Evolutionary conservation across 768 basidiomycete species (phyloP).

Genomic region (Asterophora lycoperdoides): DNA sequence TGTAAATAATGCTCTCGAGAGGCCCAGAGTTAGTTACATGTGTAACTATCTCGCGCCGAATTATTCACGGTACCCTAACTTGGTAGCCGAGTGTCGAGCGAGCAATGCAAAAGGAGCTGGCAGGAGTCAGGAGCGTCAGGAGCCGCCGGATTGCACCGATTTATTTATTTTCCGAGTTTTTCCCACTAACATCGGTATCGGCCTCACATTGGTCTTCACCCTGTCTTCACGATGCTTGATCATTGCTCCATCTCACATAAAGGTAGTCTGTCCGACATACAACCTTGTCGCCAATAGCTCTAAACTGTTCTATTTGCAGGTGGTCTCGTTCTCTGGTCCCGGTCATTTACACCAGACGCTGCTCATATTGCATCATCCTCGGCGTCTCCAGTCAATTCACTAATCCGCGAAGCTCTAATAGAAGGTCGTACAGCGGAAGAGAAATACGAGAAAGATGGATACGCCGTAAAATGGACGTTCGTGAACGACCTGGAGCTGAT

Average conservation of each 20-base stretch:
- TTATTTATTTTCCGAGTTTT: too few species aligned
- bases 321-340: conserved; percentile 91
- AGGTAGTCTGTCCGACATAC: conserved; percentile 40
- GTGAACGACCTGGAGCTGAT: conserved; percentile 95
- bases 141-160: too few species aligned
- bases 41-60: too few species aligned
- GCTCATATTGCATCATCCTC: conserved; percentile 63
- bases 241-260: conserved; percentile 95
- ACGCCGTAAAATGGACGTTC: conserved; percentile 91
- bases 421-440: conserved; percentile 81
- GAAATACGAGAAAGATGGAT: conserved; percentile 91
- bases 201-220: too few species aligned
- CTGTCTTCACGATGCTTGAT: conserved; percentile 75
- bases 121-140: too few species aligned
- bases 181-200: too few species aligned
- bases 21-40: too few species aligned
- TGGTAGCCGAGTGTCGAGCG: too few species aligned
- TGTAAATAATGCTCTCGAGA: too few species aligned
- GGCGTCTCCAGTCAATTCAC: conserved; percentile 80
- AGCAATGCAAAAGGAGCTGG: too few species aligned
- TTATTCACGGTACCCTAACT: too few species aligned
- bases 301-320: conserved; percentile 40
- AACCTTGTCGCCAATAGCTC: neutral
- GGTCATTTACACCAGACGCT: conserved; percentile 89
- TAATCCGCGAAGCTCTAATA: conserved; percentile 88